phyloP scores from a whole-genome alignment of 768 basidiomycete species.

The Tulasnella sp. region DNA sequence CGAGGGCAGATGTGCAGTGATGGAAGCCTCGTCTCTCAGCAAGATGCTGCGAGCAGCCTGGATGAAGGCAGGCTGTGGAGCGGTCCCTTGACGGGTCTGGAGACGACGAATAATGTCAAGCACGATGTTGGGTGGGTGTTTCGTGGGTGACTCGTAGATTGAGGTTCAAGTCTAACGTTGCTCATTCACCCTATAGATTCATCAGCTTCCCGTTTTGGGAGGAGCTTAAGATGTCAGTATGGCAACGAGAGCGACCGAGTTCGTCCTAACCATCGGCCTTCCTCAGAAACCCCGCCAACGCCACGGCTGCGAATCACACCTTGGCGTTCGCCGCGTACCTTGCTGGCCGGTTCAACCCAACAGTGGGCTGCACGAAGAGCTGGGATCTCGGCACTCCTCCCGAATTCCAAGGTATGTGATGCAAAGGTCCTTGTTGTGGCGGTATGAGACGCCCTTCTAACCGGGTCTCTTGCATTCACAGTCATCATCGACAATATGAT shows the following conservation, averaged over 20 bases:
- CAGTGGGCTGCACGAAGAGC: slow-evolving; percentile 29
- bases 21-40: not conserved
- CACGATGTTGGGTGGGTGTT: slow-evolving; percentile 28
- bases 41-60: slow-evolving; percentile 17
- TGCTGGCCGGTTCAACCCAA: slow-evolving; percentile 26
- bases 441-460: not conserved
- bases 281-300: slow-evolving; percentile 27
- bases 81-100: slow-evolving; percentile 20
- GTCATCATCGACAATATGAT: slow-evolving; percentile 33
- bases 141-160: not conserved
- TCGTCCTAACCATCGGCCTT: not conserved
- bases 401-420: slow-evolving; percentile 16
- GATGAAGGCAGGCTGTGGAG: slow-evolving; percentile 26
- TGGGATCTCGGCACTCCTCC: slow-evolving; percentile 29
- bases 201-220: slow-evolving; percentile 29
- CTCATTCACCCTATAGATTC: slow-evolving; percentile 11
- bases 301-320: slow-evolving; percentile 22
- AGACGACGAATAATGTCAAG: slow-evolving; percentile 20
- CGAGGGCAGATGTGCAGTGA: slow-evolving; percentile 21
- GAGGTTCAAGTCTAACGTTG: not conserved
- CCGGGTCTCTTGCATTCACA: not conserved
- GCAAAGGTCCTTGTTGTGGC: not conserved
- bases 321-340: slow-evolving; percentile 28
- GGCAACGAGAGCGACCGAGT: not conserved
- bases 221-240: slow-evolving; percentile 27